Percentiles rank a stretch among this genome's conserved stretches.
phyloP scores from a whole-genome alignment of 2,329 filamentous ascomycete genomes.

The Akanthomyces muscarius region DNA sequence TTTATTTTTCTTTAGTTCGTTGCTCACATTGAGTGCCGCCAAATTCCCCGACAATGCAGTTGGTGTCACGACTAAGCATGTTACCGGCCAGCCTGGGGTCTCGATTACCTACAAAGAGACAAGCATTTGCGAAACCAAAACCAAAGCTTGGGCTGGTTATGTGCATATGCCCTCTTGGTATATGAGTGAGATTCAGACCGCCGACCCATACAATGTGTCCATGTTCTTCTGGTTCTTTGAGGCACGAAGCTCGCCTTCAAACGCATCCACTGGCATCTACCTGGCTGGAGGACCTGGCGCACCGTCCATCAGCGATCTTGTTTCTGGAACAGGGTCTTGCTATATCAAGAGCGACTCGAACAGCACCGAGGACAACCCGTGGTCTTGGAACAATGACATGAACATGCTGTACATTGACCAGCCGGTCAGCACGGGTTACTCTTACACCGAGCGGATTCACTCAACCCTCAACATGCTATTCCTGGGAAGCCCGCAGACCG shows the following conservation, averaged over 20 bases:
- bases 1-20: neutral
- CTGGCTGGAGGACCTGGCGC: slow-evolving; percentile 61
- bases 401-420: slow-evolving; percentile 51
- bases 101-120: slow-evolving; percentile 15
- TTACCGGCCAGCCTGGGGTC: neutral
- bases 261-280: slow-evolving; percentile 45
- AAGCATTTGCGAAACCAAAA: slow-evolving; percentile 7
- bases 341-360: slow-evolving; percentile 44
- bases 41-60: neutral
- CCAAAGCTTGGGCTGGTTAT: slow-evolving; percentile 12
- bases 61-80: slow-evolving; percentile 1
- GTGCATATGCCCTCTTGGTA: slow-evolving; percentile 15
- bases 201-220: slow-evolving; percentile 14
- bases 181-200: slow-evolving; percentile 7
- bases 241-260: slow-evolving; percentile 29
- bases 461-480: slow-evolving; percentile 48
- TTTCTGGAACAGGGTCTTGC: slow-evolving; percentile 28
- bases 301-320: slow-evolving; percentile 36
- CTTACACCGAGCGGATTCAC: slow-evolving; percentile 58
- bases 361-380: slow-evolving; percentile 50
- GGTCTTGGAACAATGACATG: slow-evolving; percentile 54
- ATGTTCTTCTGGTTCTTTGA: slow-evolving; percentile 45
- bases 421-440: slow-evolving; percentile 63
- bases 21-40: neutral
- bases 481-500: slow-evolving; percentile 40